Base-by-base conservation (phyloP, 257 asterid species). In the Cruciata laevipes region DNA sequence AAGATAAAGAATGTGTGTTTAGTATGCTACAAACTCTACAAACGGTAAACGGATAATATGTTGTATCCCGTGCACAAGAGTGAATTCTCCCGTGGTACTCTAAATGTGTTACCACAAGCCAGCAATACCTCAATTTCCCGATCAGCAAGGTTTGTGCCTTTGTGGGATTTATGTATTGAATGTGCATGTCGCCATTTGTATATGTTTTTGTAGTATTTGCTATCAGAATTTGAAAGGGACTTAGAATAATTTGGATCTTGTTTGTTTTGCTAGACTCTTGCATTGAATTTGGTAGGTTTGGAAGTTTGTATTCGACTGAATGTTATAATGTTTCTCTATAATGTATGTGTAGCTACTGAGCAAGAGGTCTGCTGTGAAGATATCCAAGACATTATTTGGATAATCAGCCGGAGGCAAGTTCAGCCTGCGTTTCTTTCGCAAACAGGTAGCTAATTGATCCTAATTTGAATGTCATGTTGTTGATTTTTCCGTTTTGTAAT, bases 121-220 rank as follows among this genome's bases (percentile, higher is more conserved):
- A 86, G 70, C 95, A 86, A 75, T 89, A 71, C 85, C 96, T 95
- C 35, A 89, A 86, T 83, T 89, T 89, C 73, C 89, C 84, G 38
- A 88, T 89, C 57, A 85, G 86, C 66, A 89, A 89, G 96, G 96
- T n/a, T n/a, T n/a, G n/a, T n/a, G n/a, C n/a, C n/a, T 89, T 38
- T 38, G 44, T 3, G 5, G 18, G 5, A 18, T 53, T 53, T 44
- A 31, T 58, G 13, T 42, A 25, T 9, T 44, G 0, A 40, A 49
- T 23, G 55, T n/a, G n/a, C n/a, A n/a, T 20, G 3, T 32, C 37
- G 37, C 37, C 37, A 32, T 32, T 32, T 40, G 11, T 3, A 12
- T 40, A 16, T 40, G 49, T 40, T 40, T 40, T 40, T 8, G 47
- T 40, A 40, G 16, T 40, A 40, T 14, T 16, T 47, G 49, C 10